Base-by-base conservation (phyloP, 2,329 filamentous ascomycete genomes). In the Orbilia javanica region DNA sequence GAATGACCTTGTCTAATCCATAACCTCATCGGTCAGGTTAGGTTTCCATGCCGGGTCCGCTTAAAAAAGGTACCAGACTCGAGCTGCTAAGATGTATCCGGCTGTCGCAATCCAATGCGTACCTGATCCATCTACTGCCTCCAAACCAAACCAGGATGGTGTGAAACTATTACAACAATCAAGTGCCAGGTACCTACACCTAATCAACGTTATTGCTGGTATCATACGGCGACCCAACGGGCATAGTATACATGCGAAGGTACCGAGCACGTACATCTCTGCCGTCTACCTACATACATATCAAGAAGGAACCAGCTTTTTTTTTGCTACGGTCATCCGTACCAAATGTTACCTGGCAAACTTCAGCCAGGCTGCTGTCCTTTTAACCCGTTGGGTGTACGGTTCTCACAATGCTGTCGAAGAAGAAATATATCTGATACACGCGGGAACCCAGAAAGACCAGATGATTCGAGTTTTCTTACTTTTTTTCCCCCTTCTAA, bases 371-470 rank as follows among this genome's bases (percentile, higher is more conserved):
- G 60, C 69, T 64, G 60, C 69, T 64, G 39, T 27, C 60, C 36
- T 39, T 52, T 50, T 69, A 69, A 42, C 63, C 63, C 46, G 44
- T 66, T 66, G 64, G 25, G 66, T 62, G 66, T 34, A 3, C 27
- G 42, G 25, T 52, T 44, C 52, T 62, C 68, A 64, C 57, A 42
- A 46, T 25, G 18, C 29, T 50, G 36, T 36, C 42, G 42, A 73
- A 73, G 69, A 73, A 73, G 69, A 73, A 73, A 73, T 73, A 73
- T 73, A 73, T 73, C 69, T 73, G 69, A 73, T 72, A 72, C 69
- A 66, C 39, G 60, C 60, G 60, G 69, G 69, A 65, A 73, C 60
- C 39, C 42, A 57, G 60, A 73, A 73, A 73, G 69, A 73, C 69
- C 69, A 73, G 69, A 73, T 73, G 69, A 73, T 73, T 73, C 68